Percentiles rank a stretch among this genome's conserved stretches.
Conservation (phyloP, 1,284 basidiomycete genomes). For the Ceratorhiza oryzae-sativae region DNA sequence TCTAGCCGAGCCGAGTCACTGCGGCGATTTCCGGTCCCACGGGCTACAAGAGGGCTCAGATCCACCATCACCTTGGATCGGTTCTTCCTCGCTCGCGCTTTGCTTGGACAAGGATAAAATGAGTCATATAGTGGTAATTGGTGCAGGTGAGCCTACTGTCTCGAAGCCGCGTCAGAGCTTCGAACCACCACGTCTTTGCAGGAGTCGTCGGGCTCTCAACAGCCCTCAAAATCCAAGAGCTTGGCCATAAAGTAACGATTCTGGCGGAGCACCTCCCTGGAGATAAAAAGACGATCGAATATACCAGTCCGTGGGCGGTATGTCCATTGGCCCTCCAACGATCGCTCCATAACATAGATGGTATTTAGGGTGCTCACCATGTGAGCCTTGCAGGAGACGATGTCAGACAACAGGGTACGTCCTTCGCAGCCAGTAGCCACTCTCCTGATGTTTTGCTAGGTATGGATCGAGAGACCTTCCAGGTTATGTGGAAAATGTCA, state of each 20-base stretch:
- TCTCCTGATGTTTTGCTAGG: neutral
- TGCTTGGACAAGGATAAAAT: too few species aligned
- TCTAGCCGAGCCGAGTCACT: too few species aligned
- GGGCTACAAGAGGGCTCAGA: constrained; percentile 49
- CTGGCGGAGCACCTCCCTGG: constrained; percentile 70
- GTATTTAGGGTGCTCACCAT: constrained; percentile 68
- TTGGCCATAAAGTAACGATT: constrained; percentile 67
- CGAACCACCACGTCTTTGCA: constrained; percentile 45
- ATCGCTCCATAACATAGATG: neutral
- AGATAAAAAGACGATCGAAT: constrained; percentile 69
- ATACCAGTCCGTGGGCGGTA: constrained; percentile 85
- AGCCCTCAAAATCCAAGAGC: constrained; percentile 68
- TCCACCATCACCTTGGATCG: too few species aligned
- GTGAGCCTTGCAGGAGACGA: constrained; percentile 63
- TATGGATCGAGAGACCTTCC: constrained; percentile 70
- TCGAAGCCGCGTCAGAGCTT: neutral
- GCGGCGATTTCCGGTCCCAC: neutral
- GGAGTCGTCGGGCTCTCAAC: constrained; percentile 78
- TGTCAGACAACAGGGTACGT: constrained; percentile 59
- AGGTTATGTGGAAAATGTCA: constrained; percentile 73
- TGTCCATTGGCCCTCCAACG: constrained; percentile 46
- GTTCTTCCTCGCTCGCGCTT: too few species aligned
- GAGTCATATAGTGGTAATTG: constrained; percentile 17
- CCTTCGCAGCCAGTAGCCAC: neutral
- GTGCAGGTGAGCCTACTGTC: constrained; percentile 6